These are phyloP conservation scores for Euphorbia pulcherrima DNA, from an alignment of 345 rosid species.

Conservation along the genomic window DNA sequence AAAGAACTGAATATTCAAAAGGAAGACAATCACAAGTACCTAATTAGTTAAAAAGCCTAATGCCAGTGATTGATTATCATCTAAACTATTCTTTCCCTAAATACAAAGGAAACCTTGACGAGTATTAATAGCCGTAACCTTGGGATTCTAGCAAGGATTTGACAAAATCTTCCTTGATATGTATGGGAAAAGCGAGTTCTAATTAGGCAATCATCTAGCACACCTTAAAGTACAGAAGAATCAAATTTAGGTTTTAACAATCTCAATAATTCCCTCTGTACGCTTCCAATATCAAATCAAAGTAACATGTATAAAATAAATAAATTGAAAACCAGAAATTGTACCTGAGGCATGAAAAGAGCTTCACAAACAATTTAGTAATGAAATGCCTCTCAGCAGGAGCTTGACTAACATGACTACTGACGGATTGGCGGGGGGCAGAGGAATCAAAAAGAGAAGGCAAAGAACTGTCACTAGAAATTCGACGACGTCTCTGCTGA, in stretches of 20 bases:
- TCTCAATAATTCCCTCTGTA: not conserved
- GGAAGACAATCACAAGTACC: not conserved
- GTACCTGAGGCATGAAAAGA: constrained; percentile 72
- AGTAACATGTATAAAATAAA: not conserved
- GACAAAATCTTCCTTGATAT: not conserved
- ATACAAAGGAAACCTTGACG: not conserved
- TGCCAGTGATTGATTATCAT: not conserved
- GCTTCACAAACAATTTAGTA: constrained; percentile 62
- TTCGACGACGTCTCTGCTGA: constrained; percentile 57
- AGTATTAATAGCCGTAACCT: not conserved
- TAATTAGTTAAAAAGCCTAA: not conserved
- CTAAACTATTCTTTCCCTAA: not conserved
- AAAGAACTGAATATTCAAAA: constrained; percentile 5
- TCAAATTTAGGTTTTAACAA: not conserved
- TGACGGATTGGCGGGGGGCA: constrained; percentile 34
- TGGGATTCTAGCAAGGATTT: not conserved
- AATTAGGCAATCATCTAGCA: not conserved
- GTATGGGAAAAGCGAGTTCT: not conserved
- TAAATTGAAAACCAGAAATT: not conserved
- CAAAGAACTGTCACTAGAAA: constrained; percentile 55
- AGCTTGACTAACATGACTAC: constrained; percentile 52
- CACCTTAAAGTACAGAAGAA: not conserved
- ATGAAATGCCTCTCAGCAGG: constrained; percentile 61
- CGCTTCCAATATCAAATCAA: not conserved
- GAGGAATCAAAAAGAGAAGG: constrained; percentile 34